Evolutionary conservation across 2,329 filamentous ascomycete species (phyloP).

Genomic region (Stemphylium lycopersici): DNA sequence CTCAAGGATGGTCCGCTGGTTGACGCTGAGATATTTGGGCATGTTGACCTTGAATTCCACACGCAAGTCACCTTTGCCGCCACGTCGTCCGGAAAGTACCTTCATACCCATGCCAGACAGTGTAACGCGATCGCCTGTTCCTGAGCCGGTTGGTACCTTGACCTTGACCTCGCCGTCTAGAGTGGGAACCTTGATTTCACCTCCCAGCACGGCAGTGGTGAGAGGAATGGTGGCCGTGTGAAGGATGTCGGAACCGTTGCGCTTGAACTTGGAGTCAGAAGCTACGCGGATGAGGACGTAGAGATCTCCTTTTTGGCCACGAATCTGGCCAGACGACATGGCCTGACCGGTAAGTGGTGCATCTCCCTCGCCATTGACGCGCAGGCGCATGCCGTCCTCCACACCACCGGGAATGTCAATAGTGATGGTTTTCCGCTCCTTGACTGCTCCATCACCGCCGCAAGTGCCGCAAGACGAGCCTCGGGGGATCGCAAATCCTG

Average conservation of each 20-base stretch:
- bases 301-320: conserved; percentile 80
- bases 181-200: conserved; percentile 87
- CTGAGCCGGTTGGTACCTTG: conserved; percentile 88
- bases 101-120: conserved; percentile 94
- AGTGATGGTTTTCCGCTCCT: conserved; percentile 81
- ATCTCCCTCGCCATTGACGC: conserved; percentile 85
- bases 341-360: conserved; percentile 77
- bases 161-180: conserved; percentile 89
- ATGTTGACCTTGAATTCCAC: conserved; percentile 95
- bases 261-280: conserved; percentile 87
- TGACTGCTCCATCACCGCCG: conserved; percentile 79
- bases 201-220: conserved; percentile 90
- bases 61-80: conserved; percentile 78
- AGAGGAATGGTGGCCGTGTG: conserved; percentile 91
- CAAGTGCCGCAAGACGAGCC: conserved; percentile 83
- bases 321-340: conserved; percentile 63
- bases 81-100: conserved; percentile 66
- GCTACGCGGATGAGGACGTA: conserved; percentile 90
- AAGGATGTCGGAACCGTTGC: conserved; percentile 85
- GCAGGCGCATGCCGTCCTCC: conserved; percentile 92
- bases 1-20: conserved; percentile 91
- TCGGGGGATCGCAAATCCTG: conserved; percentile 75
- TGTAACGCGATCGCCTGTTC: conserved; percentile 89
- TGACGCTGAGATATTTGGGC: conserved; percentile 91
- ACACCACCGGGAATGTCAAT: conserved; percentile 95